Evolutionary conservation across 768 basidiomycete genomes (phyloP).

Genomic region (Auricularia sp.): DNA sequence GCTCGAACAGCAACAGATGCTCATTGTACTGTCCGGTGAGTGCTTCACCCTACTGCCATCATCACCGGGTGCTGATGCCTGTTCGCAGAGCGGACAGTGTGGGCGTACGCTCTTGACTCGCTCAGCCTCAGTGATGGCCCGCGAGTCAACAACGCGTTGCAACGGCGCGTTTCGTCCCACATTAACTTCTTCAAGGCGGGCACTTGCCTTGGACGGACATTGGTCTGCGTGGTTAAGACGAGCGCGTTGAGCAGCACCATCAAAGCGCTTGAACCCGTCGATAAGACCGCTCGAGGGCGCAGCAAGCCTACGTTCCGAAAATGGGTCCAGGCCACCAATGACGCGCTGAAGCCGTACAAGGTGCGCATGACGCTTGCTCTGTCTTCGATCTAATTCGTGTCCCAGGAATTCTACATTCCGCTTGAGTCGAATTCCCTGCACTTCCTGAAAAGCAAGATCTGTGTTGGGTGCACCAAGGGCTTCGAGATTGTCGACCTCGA

Average conservation of each 20-base stretch:
- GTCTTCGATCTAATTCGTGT: not conserved
- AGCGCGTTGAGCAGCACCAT: constrained; percentile 93
- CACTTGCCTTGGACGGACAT: constrained; percentile 76
- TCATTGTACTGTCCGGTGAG: constrained; percentile 96
- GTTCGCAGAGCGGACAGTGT: constrained; percentile 76
- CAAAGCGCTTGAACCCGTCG: constrained; percentile 94
- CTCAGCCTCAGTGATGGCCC: constrained; percentile 66
- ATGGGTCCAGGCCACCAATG: constrained; percentile 87
- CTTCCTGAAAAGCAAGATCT: constrained; percentile 94
- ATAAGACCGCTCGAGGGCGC: constrained; percentile 69
- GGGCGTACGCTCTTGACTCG: constrained; percentile 91
- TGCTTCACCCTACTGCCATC: constrained; percentile 3
- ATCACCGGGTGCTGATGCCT: not conserved
- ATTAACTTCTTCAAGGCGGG: constrained; percentile 98
- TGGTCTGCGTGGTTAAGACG: constrained; percentile 96
- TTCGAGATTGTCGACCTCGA: constrained; percentile 99
- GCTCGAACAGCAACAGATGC: constrained; percentile 87
- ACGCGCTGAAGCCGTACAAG: constrained; percentile 86
- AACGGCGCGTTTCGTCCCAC: constrained; percentile 88
- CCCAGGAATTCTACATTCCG: constrained; percentile 95
- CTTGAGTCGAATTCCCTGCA: constrained; percentile 95
- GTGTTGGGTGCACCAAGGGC: constrained; percentile 93
- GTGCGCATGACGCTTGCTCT: constrained; percentile 30
- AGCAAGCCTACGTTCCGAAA: constrained; percentile 92
- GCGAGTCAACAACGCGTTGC: constrained; percentile 66